phyloP scores from a whole-genome alignment of 257 asterid species.

The Henckelia pumila region DNA sequence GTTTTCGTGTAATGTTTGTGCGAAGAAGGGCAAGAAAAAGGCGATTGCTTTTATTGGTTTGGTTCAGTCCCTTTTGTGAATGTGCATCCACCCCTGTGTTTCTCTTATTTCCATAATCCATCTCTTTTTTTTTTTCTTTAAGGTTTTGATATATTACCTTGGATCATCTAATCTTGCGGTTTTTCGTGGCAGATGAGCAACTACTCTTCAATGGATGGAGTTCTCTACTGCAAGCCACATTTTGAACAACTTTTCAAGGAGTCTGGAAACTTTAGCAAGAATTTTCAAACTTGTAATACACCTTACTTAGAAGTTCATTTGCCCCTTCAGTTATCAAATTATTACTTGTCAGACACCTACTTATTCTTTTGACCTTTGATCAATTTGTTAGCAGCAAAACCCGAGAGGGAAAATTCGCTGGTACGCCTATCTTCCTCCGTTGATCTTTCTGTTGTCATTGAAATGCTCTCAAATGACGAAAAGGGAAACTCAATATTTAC shows the following conservation, averaged over 20 bases:
- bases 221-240: slow-evolving; percentile 58
- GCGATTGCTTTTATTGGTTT: not conserved
- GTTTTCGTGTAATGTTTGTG: too few species aligned
- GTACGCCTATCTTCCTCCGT: slow-evolving; percentile 14
- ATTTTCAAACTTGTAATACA: slow-evolving; percentile 35
- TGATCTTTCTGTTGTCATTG: not conserved
- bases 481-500: not conserved
- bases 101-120: too few species aligned
- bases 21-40: not conserved
- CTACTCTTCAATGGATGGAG: slow-evolving; percentile 50
- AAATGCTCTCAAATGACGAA: not conserved
- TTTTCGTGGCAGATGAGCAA: slow-evolving; percentile 45
- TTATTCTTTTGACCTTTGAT: slow-evolving; percentile 8
- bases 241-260: slow-evolving; percentile 61
- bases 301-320: not conserved
- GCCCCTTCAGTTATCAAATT: not conserved
- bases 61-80: not conserved
- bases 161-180: not conserved
- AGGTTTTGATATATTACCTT: not conserved
- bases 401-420: slow-evolving; percentile 38
- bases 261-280: slow-evolving; percentile 46
- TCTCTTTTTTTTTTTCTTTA: too few species aligned
- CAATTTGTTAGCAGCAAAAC: slow-evolving; percentile 35
- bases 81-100: not conserved
- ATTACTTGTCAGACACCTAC: not conserved